These are phyloP conservation scores for Lasiodiplodia gonubiensis DNA, from an alignment of 2,329 filamentous ascomycete genomes.

Conservation along the genomic window DNA sequence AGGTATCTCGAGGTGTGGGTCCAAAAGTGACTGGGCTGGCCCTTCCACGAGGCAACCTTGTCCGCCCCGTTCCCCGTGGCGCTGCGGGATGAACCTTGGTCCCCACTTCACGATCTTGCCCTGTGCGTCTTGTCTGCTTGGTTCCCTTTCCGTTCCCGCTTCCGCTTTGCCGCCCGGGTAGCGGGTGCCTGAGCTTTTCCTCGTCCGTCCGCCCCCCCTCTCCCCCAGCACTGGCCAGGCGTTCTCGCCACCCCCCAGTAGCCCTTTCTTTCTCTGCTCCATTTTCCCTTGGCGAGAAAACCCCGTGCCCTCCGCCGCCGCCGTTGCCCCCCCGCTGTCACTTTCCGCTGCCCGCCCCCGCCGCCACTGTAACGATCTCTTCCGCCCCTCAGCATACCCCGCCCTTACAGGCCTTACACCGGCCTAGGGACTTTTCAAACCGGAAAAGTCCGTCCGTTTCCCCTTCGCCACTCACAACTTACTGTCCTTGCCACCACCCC, in stretches of 20 bases:
- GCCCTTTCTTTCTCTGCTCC: not conserved
- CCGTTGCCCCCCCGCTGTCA: not conserved
- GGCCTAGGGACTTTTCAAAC: not conserved
- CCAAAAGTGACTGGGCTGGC: not conserved
- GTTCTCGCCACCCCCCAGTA: slow-evolving; percentile 4
- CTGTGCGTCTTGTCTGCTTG: slow-evolving; percentile 14
- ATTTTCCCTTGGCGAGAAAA: not conserved
- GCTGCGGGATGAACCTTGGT: slow-evolving; percentile 24
- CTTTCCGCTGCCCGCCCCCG: slow-evolving; percentile 1
- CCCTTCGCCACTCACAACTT: not conserved
- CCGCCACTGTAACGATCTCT: not conserved
- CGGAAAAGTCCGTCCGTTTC: not conserved
- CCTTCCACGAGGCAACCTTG: not conserved
- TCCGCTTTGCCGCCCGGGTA: not conserved
- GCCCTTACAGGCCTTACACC: not conserved
- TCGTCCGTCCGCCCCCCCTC: not conserved
- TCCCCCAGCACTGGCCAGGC: slow-evolving; percentile 4
- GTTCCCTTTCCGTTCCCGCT: slow-evolving; percentile 5
- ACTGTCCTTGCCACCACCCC: not conserved
- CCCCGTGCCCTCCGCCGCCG: not conserved
- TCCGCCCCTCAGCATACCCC: not conserved
- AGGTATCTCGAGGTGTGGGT: slow-evolving; percentile 12
- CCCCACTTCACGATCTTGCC: slow-evolving; percentile 28
- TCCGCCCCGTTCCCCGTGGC: not conserved
- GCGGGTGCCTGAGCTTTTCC: not conserved